Evolutionary conservation across 192 early-diverging fungal genomes (phyloP), one percentile per base, ranked within the genome.

Genomic region (Gamsiella multidivaricata): DNA sequence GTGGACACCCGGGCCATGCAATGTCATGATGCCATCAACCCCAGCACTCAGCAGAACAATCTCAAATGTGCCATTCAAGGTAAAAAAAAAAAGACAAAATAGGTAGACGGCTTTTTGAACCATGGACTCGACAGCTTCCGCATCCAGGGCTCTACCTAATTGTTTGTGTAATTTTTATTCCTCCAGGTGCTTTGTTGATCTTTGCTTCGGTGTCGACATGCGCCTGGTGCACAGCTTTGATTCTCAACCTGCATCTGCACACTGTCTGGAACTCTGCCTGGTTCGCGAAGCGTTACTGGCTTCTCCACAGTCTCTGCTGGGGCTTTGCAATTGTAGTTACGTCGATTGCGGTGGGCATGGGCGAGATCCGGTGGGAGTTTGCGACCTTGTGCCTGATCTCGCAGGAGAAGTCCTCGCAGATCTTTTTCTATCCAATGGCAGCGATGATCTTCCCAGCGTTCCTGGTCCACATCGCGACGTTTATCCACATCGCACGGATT

Each of bases 261-360:
- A 85, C 84, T 9, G 86, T 87, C 31, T 87, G 86, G 86, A 85
- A 85, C 47, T 81, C 79, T 8, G 83, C 81, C n/a, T 81, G 83
- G 61, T 72, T 85, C 22, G 59, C 66, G 28, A 73, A 70, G 17
- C 68, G 70, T 50, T 84, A 85, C 50, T 54, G 67, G 46, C 55
- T 76, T 9, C 26, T 87, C 4, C 62, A 87, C 23, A 20, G 62
- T 8, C 10, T 85, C 39, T 83, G 86, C 50, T 87, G 86, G 86
- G 86, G 82, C 32, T 73, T 70, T 25, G 84, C 86, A 39, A 34
- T 49, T 4, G 49, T 65, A 0, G 47, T 85, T 15, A 87, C 83
- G 7, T 69, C 59, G 25, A 54, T 65, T 6, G 73, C 84, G 20
- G 33, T 87, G 28, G 82, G 65, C 2, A 52, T 81, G 28, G 51